Conservation (phyloP, 2,329 filamentous ascomycete species). For the Neurospora sp. region DNA sequence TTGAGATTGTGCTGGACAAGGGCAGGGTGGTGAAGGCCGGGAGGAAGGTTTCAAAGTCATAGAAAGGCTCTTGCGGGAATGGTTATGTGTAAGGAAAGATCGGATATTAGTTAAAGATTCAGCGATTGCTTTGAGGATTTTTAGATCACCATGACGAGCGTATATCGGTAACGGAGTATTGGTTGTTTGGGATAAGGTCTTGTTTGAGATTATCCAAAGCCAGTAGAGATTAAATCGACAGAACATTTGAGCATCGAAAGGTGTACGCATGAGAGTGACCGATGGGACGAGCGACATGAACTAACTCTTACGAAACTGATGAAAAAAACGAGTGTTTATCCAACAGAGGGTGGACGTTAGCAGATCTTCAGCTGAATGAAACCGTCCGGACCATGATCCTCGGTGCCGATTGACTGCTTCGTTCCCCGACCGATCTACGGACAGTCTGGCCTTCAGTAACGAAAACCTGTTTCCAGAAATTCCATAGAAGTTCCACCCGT, state of each 20-base stretch:
- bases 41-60: not conserved
- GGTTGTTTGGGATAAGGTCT: not conserved
- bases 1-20: slow-evolving; percentile 41
- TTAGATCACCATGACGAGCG: not conserved
- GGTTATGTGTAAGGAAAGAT: not conserved
- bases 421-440: not conserved
- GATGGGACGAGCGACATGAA: not conserved
- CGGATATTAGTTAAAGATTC: not conserved
- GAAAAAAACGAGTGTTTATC: not conserved
- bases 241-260: not conserved
- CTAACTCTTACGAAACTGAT: not conserved
- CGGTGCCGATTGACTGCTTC: not conserved
- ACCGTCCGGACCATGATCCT: not conserved
- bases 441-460: not conserved
- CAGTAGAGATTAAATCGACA: not conserved
- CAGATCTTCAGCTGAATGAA: not conserved
- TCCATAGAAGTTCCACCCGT: not conserved
- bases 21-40: slow-evolving; percentile 42
- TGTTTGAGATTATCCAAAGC: not conserved
- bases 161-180: not conserved
- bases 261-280: not conserved
- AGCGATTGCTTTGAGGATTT: not conserved
- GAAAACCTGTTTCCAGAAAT: not conserved
- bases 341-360: not conserved
- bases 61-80: not conserved